Conservation (phyloP, 2,329 filamentous ascomycete genomes). For the Talaromyces rugulosus region DNA sequence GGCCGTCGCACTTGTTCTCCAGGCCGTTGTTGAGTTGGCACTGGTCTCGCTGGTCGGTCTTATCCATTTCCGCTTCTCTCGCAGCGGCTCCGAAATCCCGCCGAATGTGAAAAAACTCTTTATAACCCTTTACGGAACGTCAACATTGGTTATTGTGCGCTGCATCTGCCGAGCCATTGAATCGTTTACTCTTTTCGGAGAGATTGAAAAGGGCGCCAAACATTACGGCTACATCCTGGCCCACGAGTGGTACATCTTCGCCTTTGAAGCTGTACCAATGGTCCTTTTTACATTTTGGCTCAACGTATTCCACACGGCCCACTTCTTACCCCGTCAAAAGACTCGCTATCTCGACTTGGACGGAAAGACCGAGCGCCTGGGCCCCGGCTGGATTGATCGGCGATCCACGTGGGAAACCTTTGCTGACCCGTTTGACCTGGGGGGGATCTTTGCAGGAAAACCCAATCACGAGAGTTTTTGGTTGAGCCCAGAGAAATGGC, state of each 20-base stretch:
- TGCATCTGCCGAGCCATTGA: conserved; percentile 35
- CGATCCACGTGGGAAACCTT: conserved; percentile 25
- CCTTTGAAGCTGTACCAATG: conserved; percentile 34
- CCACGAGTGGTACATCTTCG: conserved; percentile 36
- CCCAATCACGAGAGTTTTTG: conserved; percentile 27
- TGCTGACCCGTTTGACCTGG: conserved; percentile 25
- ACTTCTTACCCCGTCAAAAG: conserved; percentile 24
- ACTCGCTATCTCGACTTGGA: conserved; percentile 26
- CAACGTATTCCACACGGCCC: conserved; percentile 34
- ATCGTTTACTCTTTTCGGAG: conserved; percentile 22
- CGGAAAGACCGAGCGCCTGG: conserved; percentile 25
- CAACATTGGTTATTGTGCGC: conserved; percentile 28
- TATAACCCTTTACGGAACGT: conserved; percentile 34
- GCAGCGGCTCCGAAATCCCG: conserved; percentile 19
- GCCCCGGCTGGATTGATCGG: conserved; percentile 30
- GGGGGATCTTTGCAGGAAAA: conserved; percentile 20
- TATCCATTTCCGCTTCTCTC: conserved; percentile 25
- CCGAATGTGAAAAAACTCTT: conserved; percentile 28
- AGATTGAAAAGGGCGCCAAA: conserved; percentile 17
- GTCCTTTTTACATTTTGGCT: conserved; percentile 32
- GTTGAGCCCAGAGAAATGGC: conserved; percentile 23
- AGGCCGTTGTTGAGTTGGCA: conserved; percentile 27
- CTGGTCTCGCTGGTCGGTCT: conserved; percentile 23
- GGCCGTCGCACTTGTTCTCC: conserved; percentile 25
- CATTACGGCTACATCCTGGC: conserved; percentile 24